Conservation (phyloP, 345 rosid genomes). For the Arabis hirsuta region DNA sequence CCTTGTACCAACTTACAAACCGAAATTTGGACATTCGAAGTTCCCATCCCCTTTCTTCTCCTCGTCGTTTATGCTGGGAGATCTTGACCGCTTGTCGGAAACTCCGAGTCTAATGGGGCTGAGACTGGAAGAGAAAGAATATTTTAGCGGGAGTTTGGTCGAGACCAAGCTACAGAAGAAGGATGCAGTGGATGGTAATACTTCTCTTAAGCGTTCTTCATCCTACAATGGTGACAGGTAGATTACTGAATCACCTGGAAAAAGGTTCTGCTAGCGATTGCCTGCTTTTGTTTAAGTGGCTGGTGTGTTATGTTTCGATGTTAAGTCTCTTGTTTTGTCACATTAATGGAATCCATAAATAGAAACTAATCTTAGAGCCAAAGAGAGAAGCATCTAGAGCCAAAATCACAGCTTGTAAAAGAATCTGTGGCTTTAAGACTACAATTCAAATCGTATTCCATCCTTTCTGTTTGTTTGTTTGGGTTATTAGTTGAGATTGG, state of each 20-base stretch:
- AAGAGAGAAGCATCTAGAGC: background rate
- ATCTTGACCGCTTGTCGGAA: constrained; percentile 80
- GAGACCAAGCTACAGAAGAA: constrained; percentile 69
- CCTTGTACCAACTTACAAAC: constrained; percentile 75
- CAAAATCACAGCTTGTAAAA: background rate
- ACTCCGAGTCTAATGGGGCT: constrained; percentile 75
- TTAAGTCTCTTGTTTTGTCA: constrained; percentile 6
- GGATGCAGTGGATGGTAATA: constrained; percentile 48
- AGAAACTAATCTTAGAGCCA: background rate
- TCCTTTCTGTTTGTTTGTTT: background rate
- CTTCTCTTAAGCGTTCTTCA: constrained; percentile 84
- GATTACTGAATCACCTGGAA: constrained; percentile 19
- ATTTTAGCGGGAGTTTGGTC: constrained; percentile 90
- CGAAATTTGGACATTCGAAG: constrained; percentile 74
- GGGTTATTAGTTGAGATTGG: background rate
- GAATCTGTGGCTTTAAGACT: background rate
- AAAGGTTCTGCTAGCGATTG: constrained; percentile 2
- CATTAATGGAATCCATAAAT: background rate
- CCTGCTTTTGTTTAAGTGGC: constrained; percentile 9
- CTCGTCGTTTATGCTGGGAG: constrained; percentile 71
- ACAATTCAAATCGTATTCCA: background rate
- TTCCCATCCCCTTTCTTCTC: constrained; percentile 72
- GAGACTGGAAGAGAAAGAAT: constrained; percentile 84
- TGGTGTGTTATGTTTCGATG: constrained; percentile 12
- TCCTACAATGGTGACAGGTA: constrained; percentile 97